These are phyloP conservation scores for Chrysanthemum makinoi DNA, from an alignment of 129 eudicot species.

Conservation along the genomic window DNA sequence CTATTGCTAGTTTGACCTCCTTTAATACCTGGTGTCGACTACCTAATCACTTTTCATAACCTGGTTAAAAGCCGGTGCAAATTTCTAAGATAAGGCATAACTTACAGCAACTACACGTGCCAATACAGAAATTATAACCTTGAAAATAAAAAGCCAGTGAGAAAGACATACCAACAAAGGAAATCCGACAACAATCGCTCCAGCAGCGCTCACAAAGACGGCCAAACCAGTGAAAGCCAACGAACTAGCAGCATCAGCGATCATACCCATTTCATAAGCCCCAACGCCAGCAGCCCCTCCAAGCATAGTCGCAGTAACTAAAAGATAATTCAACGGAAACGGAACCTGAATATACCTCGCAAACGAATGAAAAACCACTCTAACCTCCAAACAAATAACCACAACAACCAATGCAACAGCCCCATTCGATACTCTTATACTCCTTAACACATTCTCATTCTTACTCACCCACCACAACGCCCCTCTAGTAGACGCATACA, in stretches of 20 bases:
- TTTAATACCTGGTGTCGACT: no score
- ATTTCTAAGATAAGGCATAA: background rate
- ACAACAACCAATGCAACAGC: conserved; percentile 80
- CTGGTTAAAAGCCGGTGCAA: background rate
- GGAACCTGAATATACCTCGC: conserved; percentile 94
- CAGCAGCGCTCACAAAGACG: conserved; percentile 77
- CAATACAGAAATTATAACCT: background rate
- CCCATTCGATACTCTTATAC: conserved; percentile 75
- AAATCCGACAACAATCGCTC: conserved; percentile 93
- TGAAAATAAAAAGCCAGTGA: background rate
- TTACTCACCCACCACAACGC: conserved; percentile 96
- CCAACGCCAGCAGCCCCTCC: conserved; percentile 95
- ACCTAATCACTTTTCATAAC: no score
- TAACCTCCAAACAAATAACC: conserved; percentile 82
- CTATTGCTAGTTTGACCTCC: no score
- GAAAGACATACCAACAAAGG: conserved; percentile 67
- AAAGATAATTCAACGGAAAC: conserved; percentile 75
- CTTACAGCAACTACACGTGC: background rate
- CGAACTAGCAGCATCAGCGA: conserved; percentile 79
- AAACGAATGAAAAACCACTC: conserved; percentile 94
- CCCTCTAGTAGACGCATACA: conserved; percentile 89
- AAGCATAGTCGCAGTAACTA: conserved; percentile 84
- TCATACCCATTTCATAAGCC: conserved; percentile 84
- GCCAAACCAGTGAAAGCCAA: conserved; percentile 71
- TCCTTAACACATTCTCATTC: conserved; percentile 56